phyloP scores from a whole-genome alignment of 164 flowering plant species.

The Brasenia schreberi region DNA sequence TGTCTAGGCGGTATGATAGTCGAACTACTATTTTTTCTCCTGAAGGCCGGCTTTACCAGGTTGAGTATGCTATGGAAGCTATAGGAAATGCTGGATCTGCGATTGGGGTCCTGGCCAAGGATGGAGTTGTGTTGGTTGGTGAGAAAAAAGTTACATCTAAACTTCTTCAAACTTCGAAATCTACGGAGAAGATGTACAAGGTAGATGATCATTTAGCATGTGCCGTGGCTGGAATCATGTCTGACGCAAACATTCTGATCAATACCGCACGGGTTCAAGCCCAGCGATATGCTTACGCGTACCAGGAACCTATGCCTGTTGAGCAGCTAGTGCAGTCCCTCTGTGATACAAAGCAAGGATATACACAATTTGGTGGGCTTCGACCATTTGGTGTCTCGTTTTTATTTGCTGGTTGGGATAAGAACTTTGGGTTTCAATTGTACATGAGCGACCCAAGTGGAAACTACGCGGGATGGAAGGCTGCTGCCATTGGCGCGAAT shows the following conservation, averaged over 20 bases:
- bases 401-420: constrained; percentile 14
- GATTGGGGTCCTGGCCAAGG: constrained; percentile 11
- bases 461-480: constrained; percentile 14
- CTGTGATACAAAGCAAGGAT: constrained; percentile 14
- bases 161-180: constrained; percentile 15
- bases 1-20: constrained; percentile 17
- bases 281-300: constrained; percentile 11
- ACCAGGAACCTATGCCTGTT: constrained; percentile 14
- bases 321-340: constrained; percentile 13
- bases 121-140: constrained; percentile 14
- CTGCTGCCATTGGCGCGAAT: constrained; percentile 13
- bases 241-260: constrained; percentile 15
- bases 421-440: constrained; percentile 11
- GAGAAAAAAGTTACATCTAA: constrained; percentile 19
- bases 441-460: constrained; percentile 15
- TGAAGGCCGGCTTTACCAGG: constrained; percentile 17
- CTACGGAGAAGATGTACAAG: constrained; percentile 15
- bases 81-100: constrained; percentile 17
- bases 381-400: constrained; percentile 16
- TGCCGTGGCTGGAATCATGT: constrained; percentile 15
- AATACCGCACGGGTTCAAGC: constrained; percentile 14
- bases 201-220: constrained; percentile 13
- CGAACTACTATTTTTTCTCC: constrained; percentile 16
- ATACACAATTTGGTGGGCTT: constrained; percentile 16
- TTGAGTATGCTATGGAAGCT: constrained; percentile 18